Evolutionary conservation across 2,329 filamentous ascomycete genomes (phyloP), one percentile per base, ranked within the genome.

Genomic region (Escovopsis sp.): DNA sequence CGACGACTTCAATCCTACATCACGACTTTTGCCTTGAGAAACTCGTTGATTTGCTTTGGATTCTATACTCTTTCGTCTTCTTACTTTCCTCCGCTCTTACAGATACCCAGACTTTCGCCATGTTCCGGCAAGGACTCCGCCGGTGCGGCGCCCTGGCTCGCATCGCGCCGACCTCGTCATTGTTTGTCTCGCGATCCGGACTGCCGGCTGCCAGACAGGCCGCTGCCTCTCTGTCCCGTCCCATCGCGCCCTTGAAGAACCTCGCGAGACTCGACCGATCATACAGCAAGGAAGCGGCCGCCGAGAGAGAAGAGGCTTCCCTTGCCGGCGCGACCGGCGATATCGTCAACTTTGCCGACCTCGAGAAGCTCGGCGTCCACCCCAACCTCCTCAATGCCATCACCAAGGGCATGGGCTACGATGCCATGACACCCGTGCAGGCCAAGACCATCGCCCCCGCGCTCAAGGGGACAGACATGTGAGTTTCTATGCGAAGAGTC

Each of bases 401-500:
- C 52, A 82, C 75, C 2, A 52, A 73, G 5, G 73, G 77, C 41
- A 84, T 96, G 80, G 67, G 72, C 26, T 81, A 95, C 52, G 73
- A 82, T 40, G 76, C 69, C 35, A 96, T 98, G 91, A 96, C 89
- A 19, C 82, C 91, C 19, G 89, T 98, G 12, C 91, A 98, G 62
- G 71, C 77, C 39, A 73, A 80, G 58, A 94, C 89, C 11, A 87
- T 98, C 56, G 77, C 77, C 46, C 73, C 85, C 43, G 85, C 84
- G 4, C 67, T 96, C 36, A 76, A 78, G 50, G 88, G 91, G 19
- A 75, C 70, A 46, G 89, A 95, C 61, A 71, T 94, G 84, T 89
- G 72, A 67, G 82, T 65, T 43, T 12, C 15, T 18, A 7, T 15
- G 15, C 15, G 15, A 15, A 18, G 26, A 11, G 1, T 11, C 30